These are phyloP conservation scores for Saturnispora hagleri DNA, from an alignment of 805 yeast genomes.

Conservation along the genomic window DNA sequence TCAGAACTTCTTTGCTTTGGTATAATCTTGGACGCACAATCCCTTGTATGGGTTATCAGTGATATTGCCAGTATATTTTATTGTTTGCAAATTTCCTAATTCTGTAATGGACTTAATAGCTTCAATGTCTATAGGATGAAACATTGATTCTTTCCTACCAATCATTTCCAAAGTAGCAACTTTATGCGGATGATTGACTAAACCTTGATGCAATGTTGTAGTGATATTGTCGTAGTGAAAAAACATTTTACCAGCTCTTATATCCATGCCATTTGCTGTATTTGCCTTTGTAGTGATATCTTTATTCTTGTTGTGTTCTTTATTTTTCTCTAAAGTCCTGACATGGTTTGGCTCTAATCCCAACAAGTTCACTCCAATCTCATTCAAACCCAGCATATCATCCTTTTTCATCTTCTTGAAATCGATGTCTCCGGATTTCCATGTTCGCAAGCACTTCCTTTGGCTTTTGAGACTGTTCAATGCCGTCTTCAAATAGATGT, in stretches of 20 bases:
- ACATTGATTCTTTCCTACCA: background rate
- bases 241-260: background rate
- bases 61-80: background rate
- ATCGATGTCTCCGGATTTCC: slow-evolving; percentile 4
- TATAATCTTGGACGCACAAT: slow-evolving; percentile 16
- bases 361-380: slow-evolving; percentile 5
- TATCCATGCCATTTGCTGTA: background rate
- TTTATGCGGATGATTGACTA: background rate
- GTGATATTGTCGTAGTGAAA: background rate
- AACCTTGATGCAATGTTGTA: background rate
- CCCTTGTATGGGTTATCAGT: slow-evolving; percentile 15
- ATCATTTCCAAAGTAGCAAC: background rate
- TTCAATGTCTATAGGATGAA: slow-evolving; percentile 9
- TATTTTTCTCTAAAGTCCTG: background rate
- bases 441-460: slow-evolving; percentile 1
- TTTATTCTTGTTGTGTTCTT: background rate
- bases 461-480: slow-evolving; percentile 5
- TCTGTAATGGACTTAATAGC: slow-evolving; percentile 7
- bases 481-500: slow-evolving; percentile 6
- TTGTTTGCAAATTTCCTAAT: slow-evolving; percentile 8
- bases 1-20: slow-evolving; percentile 11
- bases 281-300: background rate
- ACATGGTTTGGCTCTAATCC: background rate
- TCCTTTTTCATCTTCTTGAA: background rate
- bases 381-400: slow-evolving; percentile 3